Base-by-base conservation (phyloP, 768 basidiomycete species). In the Suillus clintonianus region DNA sequence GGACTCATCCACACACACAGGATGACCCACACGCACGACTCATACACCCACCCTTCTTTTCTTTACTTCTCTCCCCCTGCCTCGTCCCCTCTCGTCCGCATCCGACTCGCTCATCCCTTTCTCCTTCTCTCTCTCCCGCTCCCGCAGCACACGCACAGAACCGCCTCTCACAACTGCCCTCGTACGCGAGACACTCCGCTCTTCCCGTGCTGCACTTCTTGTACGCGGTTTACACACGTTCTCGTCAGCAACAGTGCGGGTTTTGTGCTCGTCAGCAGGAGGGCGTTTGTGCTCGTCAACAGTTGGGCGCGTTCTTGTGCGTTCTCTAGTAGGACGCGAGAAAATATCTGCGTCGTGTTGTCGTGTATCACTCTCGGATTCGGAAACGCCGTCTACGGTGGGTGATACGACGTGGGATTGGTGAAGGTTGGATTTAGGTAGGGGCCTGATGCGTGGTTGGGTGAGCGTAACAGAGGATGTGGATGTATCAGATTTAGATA, bases 21-120 rank as follows among this genome's bases (percentile, higher is more conserved):
- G 19, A 45, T 22, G 0, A 24, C 8, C n/a, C n/a, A n/a, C n/a
- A n/a, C n/a, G 9, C 27, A 17, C 27, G 17, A 30, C 17, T 67
- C 64, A 67, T n/a, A 51, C 64, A 27, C 15, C 66, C 4, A 75
- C 61, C 3, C 74, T 72, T 53, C 74, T 75, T 67, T 60, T 77
- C 74, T 75, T 75, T 55, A 71, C 66, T 5, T 61, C 68, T 11
- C 74, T 67, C 14, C 73, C 74, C 14, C 71, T 61, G 1, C 24
- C 43, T 22, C 24, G 45, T 59, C 11, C 61, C 37, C 64, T 68
- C 8, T 36, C 59, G 4, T 68, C 68, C 1, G 65, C 59, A 13
- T 64, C n/a, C 1, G 61, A 63, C 2, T 67, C 65, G 6, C 47
- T 50, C 27, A 55, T 55, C 6, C 62, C 66, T 6, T 39, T 66